Conservation (phyloP, 345 rosid genomes). For the Pistacia vera region DNA sequence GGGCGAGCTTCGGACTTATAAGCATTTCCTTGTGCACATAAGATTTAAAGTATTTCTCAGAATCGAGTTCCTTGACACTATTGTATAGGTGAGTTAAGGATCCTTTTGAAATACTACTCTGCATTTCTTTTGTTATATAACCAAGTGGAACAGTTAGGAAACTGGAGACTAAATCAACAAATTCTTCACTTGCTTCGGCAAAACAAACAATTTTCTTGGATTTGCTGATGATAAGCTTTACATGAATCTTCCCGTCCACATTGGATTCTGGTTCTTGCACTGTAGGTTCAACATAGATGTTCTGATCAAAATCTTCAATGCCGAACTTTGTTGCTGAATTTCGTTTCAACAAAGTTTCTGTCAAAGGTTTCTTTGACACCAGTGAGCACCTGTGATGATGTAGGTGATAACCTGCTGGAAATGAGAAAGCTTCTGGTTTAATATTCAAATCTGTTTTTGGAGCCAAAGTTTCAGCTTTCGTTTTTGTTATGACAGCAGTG, state of each 20-base stretch:
- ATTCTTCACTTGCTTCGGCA: conserved; percentile 30
- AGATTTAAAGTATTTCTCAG: conserved; percentile 11
- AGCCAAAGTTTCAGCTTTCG: no score
- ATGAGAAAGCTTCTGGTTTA: no score
- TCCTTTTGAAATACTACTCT: not conserved
- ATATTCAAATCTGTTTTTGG: no score
- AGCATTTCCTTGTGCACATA: conserved; percentile 5
- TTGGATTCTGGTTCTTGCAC: not conserved
- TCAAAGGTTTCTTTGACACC: conserved; percentile 21
- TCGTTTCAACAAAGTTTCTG: conserved; percentile 13
- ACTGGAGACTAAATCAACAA: conserved; percentile 31
- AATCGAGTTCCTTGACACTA: conserved; percentile 15
- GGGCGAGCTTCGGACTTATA: conserved; percentile 19
- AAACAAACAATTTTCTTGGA: conserved; percentile 21
- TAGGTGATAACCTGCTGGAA: no score
- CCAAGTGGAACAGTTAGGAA: conserved; percentile 39
- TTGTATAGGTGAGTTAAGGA: conserved; percentile 17
- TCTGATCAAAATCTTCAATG: not conserved
- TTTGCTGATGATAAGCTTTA: conserved; percentile 27
- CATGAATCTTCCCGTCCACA: conserved; percentile 1
- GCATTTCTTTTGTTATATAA: conserved; percentile 12
- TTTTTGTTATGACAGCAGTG: no score
- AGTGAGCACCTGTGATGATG: not conserved
- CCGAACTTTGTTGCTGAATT: not conserved
- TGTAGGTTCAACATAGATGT: not conserved